phyloP scores from a whole-genome alignment of 257 asterid genomes.

The Ocimum tenuiflorum region DNA sequence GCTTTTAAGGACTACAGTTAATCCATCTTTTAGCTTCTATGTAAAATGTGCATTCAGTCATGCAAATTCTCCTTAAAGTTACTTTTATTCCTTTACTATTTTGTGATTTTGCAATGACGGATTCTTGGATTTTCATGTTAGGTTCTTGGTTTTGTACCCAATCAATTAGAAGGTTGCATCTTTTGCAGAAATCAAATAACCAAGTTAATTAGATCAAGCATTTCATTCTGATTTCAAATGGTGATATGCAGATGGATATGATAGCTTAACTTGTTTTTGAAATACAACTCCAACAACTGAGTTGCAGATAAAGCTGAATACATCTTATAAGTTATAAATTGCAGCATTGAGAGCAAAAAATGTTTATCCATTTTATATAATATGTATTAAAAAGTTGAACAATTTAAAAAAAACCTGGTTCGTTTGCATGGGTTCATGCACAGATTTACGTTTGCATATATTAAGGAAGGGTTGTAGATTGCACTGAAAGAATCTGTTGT shows the following conservation, averaged over 20 bases:
- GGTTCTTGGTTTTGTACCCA: slow-evolving; percentile 1
- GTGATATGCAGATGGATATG: background rate
- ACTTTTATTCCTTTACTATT: background rate
- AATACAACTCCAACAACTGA: slow-evolving; percentile 1
- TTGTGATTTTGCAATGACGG: background rate
- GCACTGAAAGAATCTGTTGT: background rate
- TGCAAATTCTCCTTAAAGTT: background rate
- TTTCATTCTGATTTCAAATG: background rate
- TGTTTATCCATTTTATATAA: background rate
- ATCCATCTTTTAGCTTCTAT: background rate
- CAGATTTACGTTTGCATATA: slow-evolving; percentile 8
- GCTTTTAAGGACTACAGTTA: background rate
- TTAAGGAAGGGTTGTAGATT: background rate
- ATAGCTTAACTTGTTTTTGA: background rate
- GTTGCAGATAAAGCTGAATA: background rate
- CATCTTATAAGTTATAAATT: background rate
- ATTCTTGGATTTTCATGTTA: background rate
- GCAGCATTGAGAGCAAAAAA: background rate
- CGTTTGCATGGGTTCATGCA: too few relatives aligned
- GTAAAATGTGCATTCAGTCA: background rate
- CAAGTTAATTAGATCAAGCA: background rate
- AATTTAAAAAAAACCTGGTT: too few relatives aligned
- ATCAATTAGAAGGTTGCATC: background rate
- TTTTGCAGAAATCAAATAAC: background rate
- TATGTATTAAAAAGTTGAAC: too few relatives aligned